Evolutionary conservation across 805 yeast genomes (phyloP).

Genomic region (Candida ficus): DNA sequence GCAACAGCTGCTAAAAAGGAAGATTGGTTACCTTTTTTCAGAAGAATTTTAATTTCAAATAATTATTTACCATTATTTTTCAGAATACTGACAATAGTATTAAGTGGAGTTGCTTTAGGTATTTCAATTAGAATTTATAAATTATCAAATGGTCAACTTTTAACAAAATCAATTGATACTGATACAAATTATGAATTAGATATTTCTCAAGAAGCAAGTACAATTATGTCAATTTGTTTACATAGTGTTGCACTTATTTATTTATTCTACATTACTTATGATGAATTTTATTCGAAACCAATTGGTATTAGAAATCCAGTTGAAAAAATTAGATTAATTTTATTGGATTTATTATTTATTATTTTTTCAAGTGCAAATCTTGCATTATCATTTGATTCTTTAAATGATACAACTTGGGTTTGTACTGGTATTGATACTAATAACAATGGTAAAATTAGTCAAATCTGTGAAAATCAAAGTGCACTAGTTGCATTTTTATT

Average conservation of each 20-base stretch:
- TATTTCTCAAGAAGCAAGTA: slow-evolving; percentile 75
- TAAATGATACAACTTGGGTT: slow-evolving; percentile 80
- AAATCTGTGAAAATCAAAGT: slow-evolving; percentile 73
- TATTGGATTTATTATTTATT: slow-evolving; percentile 81
- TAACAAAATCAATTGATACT: background rate
- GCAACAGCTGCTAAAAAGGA: slow-evolving; percentile 54
- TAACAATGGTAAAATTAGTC: slow-evolving; percentile 31
- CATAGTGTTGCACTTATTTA: slow-evolving; percentile 76
- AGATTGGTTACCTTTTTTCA: slow-evolving; percentile 58
- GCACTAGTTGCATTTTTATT: slow-evolving; percentile 77
- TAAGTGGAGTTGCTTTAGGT: slow-evolving; percentile 66
- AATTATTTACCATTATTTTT: slow-evolving; percentile 79
- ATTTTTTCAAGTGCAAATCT: slow-evolving; percentile 86
- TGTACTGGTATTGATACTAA: slow-evolving; percentile 33
- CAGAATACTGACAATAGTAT: slow-evolving; percentile 51
- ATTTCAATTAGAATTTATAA: slow-evolving; percentile 58
- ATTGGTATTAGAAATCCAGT: slow-evolving; percentile 82
- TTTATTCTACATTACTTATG: slow-evolving; percentile 75
- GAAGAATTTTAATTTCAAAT: slow-evolving; percentile 58
- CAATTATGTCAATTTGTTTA: slow-evolving; percentile 88
- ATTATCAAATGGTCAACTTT: slow-evolving; percentile 26
- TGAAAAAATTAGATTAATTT: slow-evolving; percentile 73
- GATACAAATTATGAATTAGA: slow-evolving; percentile 13
- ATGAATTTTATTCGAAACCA: slow-evolving; percentile 90
- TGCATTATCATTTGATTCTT: slow-evolving; percentile 77